A percentile compares a stretch with the other conserved stretches of the same genome.
These are phyloP conservation scores for Ophiostoma himal-ulmi DNA, from an alignment of 2,329 filamentous ascomycete species.

Conservation along the genomic window DNA sequence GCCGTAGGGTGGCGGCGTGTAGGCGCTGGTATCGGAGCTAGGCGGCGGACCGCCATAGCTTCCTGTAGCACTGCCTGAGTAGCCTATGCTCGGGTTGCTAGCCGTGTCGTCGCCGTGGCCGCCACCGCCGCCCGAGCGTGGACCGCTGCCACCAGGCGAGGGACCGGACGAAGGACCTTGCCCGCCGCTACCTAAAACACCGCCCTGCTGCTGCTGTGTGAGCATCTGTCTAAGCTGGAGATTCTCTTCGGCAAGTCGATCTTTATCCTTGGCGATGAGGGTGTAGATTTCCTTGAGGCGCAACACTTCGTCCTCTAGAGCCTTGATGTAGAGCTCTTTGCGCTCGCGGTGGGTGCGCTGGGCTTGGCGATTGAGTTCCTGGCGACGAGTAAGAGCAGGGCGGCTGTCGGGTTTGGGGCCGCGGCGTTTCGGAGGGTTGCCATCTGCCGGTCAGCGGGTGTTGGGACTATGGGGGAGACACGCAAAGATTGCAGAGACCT, in stretches of 20 bases:
- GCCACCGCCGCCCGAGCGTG: background rate
- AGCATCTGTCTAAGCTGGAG: constrained; percentile 56
- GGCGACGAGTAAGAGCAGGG: constrained; percentile 81
- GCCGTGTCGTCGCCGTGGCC: constrained; percentile 39
- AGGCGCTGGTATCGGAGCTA: constrained; percentile 37
- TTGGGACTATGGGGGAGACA: background rate
- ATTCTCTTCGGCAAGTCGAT: constrained; percentile 73
- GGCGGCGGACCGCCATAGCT: constrained; percentile 50
- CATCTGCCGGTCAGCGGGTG: constrained; percentile 50
- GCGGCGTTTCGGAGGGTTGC: constrained; percentile 77
- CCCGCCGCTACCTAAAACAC: constrained; percentile 33
- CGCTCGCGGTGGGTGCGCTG: constrained; percentile 92
- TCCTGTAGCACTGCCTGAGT: constrained; percentile 55
- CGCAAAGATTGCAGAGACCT: constrained; percentile 20
- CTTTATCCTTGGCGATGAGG: constrained; percentile 67
- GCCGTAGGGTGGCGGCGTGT: constrained; percentile 41
- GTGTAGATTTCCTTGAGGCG: constrained; percentile 81
- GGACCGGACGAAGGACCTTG: constrained; percentile 6
- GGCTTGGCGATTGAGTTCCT: constrained; percentile 91
- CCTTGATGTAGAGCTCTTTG: constrained; percentile 93
- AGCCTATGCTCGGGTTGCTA: constrained; percentile 44
- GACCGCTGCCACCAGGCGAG: constrained; percentile 28
- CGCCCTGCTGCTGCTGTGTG: constrained; percentile 46
- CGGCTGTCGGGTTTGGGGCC: constrained; percentile 96
- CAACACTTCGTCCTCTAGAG: constrained; percentile 84